Conservation (phyloP, 2,329 filamentous ascomycete species). For the Helotiales sp. region DNA sequence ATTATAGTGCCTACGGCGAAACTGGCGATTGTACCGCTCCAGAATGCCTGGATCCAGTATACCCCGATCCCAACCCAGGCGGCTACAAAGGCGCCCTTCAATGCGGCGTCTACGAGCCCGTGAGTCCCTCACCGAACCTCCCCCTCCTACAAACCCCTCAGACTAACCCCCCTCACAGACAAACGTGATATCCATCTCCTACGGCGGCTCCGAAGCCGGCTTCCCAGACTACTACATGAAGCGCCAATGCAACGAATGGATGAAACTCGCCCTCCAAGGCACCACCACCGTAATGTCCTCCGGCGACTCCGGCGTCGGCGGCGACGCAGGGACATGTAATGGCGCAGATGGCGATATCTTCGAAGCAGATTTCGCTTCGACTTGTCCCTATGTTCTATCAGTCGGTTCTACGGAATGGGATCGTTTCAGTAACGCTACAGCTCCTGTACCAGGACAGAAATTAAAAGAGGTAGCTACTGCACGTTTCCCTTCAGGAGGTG, state of each 20-base stretch:
- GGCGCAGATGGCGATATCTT: constrained; percentile 44
- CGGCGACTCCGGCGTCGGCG: constrained; percentile 47
- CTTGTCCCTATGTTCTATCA: constrained; percentile 50
- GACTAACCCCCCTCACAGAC: constrained; percentile 32
- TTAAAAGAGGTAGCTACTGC: constrained; percentile 29
- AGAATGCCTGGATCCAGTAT: constrained; percentile 46
- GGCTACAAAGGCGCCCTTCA: constrained; percentile 50
- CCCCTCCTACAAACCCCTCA: neutral
- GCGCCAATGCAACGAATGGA: constrained; percentile 49
- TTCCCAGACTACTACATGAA: constrained; percentile 54
- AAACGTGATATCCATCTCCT: constrained; percentile 56
- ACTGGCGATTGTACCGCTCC: constrained; percentile 45
- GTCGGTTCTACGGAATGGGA: constrained; percentile 39
- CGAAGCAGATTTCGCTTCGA: constrained; percentile 47
- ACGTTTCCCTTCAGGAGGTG: constrained; percentile 40
- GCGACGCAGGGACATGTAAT: constrained; percentile 34
- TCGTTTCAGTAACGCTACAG: constrained; percentile 22
- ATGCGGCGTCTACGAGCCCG: constrained; percentile 52
- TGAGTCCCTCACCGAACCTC: neutral
- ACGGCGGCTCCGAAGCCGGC: constrained; percentile 51
- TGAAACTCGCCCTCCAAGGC: constrained; percentile 51
- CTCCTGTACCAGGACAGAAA: constrained; percentile 26
- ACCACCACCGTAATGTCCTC: constrained; percentile 47
- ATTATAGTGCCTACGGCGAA: constrained; percentile 48
- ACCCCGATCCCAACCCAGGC: constrained; percentile 47